phyloP scores from a whole-genome alignment of 192 early-diverging fungal species.

The Anaeromyces robustus region DNA sequence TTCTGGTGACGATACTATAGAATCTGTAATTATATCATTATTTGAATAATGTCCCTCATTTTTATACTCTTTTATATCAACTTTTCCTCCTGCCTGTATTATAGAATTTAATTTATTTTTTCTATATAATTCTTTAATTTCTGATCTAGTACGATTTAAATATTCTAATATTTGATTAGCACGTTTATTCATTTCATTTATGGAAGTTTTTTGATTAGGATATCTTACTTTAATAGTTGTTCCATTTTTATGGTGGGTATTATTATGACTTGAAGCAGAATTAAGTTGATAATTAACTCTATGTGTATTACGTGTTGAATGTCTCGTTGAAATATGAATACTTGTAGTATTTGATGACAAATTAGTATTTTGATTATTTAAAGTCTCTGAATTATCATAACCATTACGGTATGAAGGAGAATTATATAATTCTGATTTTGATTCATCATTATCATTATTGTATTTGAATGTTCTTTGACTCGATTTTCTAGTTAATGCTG shows the following conservation, averaged over 20 bases:
- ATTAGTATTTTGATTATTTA: background rate
- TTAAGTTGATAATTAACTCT: background rate
- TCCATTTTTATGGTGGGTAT: background rate
- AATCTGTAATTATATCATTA: background rate
- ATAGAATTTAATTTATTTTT: background rate
- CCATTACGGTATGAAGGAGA: background rate
- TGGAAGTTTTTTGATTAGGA: slow-evolving; percentile 27
- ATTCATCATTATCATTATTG: background rate
- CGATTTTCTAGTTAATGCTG: background rate
- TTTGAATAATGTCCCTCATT: background rate
- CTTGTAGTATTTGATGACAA: background rate
- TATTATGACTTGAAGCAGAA: background rate
- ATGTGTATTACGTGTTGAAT: background rate
- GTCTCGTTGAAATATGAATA: background rate
- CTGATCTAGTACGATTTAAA: slow-evolving; percentile 14
- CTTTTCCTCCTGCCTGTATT: background rate
- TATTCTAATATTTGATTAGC: slow-evolving; percentile 47
- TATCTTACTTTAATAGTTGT: slow-evolving; percentile 29
- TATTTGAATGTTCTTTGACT: background rate
- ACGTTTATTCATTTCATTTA: slow-evolving; percentile 48
- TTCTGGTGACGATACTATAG: background rate
- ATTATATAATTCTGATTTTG: background rate
- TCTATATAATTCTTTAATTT: background rate
- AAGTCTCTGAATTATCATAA: background rate
- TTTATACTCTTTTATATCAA: background rate